Conservation (phyloP, 768 basidiomycete genomes). For the Multifurca ochricompacta region DNA sequence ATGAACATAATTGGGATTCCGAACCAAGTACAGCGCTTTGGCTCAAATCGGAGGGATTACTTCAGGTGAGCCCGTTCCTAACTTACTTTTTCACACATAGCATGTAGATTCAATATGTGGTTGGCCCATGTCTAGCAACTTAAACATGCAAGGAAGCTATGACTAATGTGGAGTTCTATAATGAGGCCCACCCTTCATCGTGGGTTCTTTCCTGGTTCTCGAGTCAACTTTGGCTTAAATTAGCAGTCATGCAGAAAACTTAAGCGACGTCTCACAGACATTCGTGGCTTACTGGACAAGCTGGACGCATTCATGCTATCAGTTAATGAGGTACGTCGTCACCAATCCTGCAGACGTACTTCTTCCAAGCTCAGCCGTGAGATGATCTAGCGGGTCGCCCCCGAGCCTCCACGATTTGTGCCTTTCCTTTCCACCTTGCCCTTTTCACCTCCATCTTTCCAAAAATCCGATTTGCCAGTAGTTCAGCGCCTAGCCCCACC, state of each 20-base stretch:
- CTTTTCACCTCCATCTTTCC: slow-evolving; percentile 28
- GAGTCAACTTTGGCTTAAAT: too few relatives aligned
- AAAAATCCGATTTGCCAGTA: slow-evolving; percentile 2
- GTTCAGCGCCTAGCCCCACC: too few relatives aligned
- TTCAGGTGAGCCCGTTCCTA: slow-evolving; percentile 45
- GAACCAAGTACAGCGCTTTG: slow-evolving; percentile 35
- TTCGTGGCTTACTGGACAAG: slow-evolving; percentile 43
- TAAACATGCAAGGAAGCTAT: neutral
- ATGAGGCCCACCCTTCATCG: neutral
- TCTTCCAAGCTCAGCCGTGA: too few relatives aligned
- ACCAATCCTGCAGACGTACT: too few relatives aligned
- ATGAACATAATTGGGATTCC: slow-evolving; percentile 32
- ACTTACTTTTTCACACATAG: neutral
- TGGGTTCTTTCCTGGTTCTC: neutral
- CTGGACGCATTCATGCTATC: slow-evolving; percentile 45
- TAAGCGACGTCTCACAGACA: slow-evolving; percentile 37
- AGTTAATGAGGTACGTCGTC: slow-evolving; percentile 42
- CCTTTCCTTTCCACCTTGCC: slow-evolving; percentile 49
- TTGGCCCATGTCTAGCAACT: neutral
- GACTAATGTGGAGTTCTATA: neutral
- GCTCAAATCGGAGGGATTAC: slow-evolving; percentile 45
- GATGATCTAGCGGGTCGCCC: slow-evolving; percentile 38
- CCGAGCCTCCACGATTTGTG: slow-evolving; percentile 33
- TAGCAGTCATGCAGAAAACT: slow-evolving; percentile 35
- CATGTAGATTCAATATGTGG: neutral